Base-by-base conservation (phyloP, 257 asterid species). In the Nicotiana tabacum region DNA sequence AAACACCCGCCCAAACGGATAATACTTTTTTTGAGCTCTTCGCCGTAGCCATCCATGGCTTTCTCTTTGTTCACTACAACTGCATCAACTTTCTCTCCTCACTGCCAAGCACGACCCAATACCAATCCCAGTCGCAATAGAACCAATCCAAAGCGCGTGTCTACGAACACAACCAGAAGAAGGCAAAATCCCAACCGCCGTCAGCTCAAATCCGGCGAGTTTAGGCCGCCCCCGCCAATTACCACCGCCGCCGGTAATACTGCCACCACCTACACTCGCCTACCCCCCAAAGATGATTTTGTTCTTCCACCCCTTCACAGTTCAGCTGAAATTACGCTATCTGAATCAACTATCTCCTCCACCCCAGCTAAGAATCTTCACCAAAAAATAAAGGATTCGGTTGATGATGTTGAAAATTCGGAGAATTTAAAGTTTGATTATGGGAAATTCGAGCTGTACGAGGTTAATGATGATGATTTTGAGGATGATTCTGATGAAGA, bases 211-310 rank as follows among this genome's bases (percentile, higher is more conserved):
- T 33, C 92, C 82, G 85, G 85, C 35, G 88, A 83, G 9, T 29
- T 65, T 39, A 86, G 81, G 77, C 88, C 78, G 74, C 91, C 85
- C 77, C 82, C 83, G 55, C 80, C 87, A 39, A 62, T 76, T 77
- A 81, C 87, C 83, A 30, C 92, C 90, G 56, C 77, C 65, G 87
- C 85, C 53, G 97, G 97, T 7, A 93, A 94, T 13, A 94, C 90
- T 2, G 98, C 98, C 83, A 94, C 98, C 43, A 91, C 95, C 64
- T 96, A 84, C 89, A 90, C 98, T 81, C 91, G 95, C 64, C 86
- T 96, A 0, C 98, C 99, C 51, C 98, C 97, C 0, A 93, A 83
- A 88, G 97, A 92, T 12, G 99, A 94, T 86, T 90, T 92, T 77
- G 83, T 62, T 46, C 35, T 32, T 24, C 62, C 78, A 5, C 21